Percentiles rank a stretch among this genome's conserved stretches.
These are phyloP conservation scores for Gaeumannomyces tritici DNA, from an alignment of 2,329 filamentous ascomycete species.

Conservation along the genomic window DNA sequence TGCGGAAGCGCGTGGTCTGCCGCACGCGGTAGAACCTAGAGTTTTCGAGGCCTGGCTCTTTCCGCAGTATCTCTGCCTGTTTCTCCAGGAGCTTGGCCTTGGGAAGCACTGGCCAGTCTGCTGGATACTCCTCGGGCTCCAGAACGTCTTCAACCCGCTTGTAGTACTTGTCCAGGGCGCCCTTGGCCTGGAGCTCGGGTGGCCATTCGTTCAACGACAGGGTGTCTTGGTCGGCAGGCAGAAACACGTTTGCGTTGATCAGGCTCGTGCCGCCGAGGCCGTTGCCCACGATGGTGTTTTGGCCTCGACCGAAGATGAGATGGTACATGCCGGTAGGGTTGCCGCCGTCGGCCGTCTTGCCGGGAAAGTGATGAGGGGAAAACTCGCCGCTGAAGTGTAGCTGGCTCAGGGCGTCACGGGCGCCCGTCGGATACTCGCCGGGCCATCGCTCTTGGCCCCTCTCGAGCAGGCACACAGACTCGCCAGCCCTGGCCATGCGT, in stretches of 20 bases:
- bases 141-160: constrained; percentile 43
- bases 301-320: constrained; percentile 50
- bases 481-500: constrained; percentile 49
- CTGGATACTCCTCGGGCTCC: constrained; percentile 48
- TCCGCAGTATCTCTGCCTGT: constrained; percentile 38
- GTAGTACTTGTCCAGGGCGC: constrained; percentile 42
- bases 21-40: constrained; percentile 45
- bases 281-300: constrained; percentile 52
- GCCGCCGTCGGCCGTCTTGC: constrained; percentile 33
- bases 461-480: constrained; percentile 56
- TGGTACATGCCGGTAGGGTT: constrained; percentile 55
- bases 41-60: constrained; percentile 17
- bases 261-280: constrained; percentile 57
- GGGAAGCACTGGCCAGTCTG: constrained; percentile 44
- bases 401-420: constrained; percentile 36
- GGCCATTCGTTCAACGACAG: constrained; percentile 49
- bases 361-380: constrained; percentile 29
- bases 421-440: constrained; percentile 48
- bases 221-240: constrained; percentile 46
- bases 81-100: constrained; percentile 48
- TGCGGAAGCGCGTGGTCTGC: constrained; percentile 54
- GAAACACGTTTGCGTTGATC: constrained; percentile 59
- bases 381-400: constrained; percentile 48
- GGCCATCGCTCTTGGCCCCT: constrained; percentile 57
- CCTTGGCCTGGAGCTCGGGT: constrained; percentile 37